Percentiles rank a stretch among this genome's conserved stretches.
Conservation (phyloP, 768 basidiomycete genomes). For the Lactarius tabidus region DNA sequence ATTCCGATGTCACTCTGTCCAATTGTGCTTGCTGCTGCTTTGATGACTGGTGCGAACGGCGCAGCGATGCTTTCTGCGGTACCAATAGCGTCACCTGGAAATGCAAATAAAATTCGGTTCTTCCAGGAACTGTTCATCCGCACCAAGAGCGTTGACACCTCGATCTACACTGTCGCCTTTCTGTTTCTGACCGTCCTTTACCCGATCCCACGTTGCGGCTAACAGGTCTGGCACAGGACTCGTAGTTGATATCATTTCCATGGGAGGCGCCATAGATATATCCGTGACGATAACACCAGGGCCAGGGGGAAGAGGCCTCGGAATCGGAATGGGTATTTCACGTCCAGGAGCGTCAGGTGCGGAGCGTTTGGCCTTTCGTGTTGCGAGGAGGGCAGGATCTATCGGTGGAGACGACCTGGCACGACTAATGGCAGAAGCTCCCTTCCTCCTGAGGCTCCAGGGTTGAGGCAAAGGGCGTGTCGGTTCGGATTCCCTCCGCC, state of each 20-base stretch:
- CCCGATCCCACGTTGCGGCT: not conserved
- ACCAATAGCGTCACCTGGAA: not conserved
- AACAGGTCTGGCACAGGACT: slow-evolving; percentile 1
- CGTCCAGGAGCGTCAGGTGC: not conserved
- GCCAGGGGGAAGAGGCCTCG: not conserved
- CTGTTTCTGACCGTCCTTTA: not conserved
- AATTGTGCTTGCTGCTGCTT: not conserved
- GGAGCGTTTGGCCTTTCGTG: not conserved
- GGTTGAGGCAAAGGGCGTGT: not conserved
- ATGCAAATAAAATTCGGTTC: not conserved
- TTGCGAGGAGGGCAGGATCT: not conserved
- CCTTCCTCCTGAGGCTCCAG: slow-evolving; percentile 1
- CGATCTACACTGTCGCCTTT: not conserved
- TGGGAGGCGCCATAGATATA: not conserved
- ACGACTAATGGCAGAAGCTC: not conserved
- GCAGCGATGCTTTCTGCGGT: not conserved
- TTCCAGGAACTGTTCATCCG: not conserved
- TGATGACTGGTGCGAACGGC: slow-evolving; percentile 2
- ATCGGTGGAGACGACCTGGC: not conserved
- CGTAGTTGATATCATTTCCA: not conserved
- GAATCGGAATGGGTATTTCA: not conserved
- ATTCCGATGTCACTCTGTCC: slow-evolving; percentile 6
- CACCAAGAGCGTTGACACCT: not conserved
- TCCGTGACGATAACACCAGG: not conserved
- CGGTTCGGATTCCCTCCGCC: not conserved